Base-by-base conservation (phyloP, 1,139 yeast species). In the Zygosaccharomyces sapae region DNA sequence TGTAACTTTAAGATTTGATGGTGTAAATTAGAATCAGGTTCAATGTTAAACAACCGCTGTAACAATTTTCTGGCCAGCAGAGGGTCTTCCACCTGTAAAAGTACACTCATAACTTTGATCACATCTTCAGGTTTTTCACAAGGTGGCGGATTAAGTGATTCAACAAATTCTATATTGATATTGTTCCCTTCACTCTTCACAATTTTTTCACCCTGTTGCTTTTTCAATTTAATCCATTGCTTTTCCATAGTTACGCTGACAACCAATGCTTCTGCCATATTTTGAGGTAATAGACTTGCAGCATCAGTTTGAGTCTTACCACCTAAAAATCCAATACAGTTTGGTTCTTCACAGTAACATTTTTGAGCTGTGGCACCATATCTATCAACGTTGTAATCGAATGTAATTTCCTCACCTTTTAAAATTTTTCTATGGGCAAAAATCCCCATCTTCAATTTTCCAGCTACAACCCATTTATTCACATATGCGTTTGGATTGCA, bases 401-500 rank as follows among this genome's bases (percentile, higher is more conserved):
- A 90, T 0, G 97, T 87, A 54, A 92, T 81, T 65, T 92, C 98
- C 66, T 92, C 97, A 41, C 96, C 96, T 47, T 68, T 68, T 10
- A 57, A 49, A 47, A 92, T 87, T 29, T 72, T 68, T 55, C 95
- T 73, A 58, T 86, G 85, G 45, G 97, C 87, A 66, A 92, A 92
- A 19, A 92, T 86, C 33, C 98, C 98, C 97, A 92, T 92, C 57
- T 89, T 76, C 51, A 88, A 74, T 63, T 86, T 85, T 54, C 86
- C 87, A 18, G 90, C 92, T 12, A 92, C 97, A 18, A 89, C 94
- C 98, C 98, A 92, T 70, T 92, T 92, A 66, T 90, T 97, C 37
- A 92, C 96, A 61, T 79, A 88, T 16, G 96, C 92, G 67, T 92
- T 92, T 5, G 98, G 97, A 56, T 77, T 81, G 67, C 98, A 92